Percentiles rank a stretch among this genome's conserved stretches.
Evolutionary conservation across 768 basidiomycete species (phyloP).

Genomic region (Tulasnella sp.): DNA sequence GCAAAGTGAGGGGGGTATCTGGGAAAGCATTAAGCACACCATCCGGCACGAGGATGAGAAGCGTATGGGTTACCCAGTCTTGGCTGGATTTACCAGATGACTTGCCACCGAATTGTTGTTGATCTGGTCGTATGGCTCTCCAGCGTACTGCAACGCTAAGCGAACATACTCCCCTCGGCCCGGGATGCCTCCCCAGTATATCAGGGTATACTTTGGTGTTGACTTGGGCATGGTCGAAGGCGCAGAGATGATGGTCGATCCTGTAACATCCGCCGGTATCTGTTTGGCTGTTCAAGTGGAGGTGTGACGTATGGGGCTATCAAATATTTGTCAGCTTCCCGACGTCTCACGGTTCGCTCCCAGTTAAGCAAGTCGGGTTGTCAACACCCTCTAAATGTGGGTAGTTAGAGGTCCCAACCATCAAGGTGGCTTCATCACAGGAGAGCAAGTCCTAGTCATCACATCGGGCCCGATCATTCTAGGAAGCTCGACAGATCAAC

Average conservation of each 20-base stretch:
- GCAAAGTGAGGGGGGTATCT: constrained; percentile 47
- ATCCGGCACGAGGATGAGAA: not conserved
- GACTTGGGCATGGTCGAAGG: not conserved
- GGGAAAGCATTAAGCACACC: not conserved
- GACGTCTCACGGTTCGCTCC: not conserved
- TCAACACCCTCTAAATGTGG: not conserved
- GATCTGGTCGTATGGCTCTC: constrained; percentile 45
- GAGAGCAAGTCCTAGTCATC: not conserved
- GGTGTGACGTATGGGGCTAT: not conserved
- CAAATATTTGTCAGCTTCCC: not conserved
- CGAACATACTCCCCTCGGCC: constrained; percentile 50
- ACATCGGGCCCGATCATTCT: not conserved
- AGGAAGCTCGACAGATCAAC: not conserved
- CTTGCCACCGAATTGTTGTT: constrained; percentile 38
- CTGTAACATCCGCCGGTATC: not conserved
- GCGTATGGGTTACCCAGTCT: constrained; percentile 24
- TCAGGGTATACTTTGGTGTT: constrained; percentile 19
- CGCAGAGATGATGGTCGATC: not conserved
- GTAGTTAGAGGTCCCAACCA: not conserved
- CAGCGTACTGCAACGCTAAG: constrained; percentile 47
- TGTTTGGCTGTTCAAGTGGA: not conserved
- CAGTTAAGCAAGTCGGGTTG: no score
- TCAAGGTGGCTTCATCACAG: not conserved
- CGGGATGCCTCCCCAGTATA: constrained; percentile 41
- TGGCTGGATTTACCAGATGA: constrained; percentile 27